Conservation (phyloP, 2,329 filamentous ascomycete species). For the Cladosporium oxysporum region DNA sequence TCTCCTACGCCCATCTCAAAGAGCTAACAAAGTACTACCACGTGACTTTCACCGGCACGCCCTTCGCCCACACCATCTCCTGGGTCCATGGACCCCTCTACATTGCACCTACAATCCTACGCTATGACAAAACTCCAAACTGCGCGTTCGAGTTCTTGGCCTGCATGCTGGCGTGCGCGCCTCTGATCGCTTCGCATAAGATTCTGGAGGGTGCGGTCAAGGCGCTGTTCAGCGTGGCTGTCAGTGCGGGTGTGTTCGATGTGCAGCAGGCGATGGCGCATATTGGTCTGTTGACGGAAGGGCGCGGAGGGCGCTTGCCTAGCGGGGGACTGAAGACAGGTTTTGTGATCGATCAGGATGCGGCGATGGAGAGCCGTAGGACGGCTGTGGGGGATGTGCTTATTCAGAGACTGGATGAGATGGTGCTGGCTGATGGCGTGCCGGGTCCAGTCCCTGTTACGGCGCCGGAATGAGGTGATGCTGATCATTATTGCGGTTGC, state of each 20-base stretch:
- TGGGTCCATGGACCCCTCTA: constrained; percentile 18
- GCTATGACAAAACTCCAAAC: neutral
- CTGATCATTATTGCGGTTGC: neutral
- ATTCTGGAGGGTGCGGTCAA: neutral
- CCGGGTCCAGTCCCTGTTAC: neutral
- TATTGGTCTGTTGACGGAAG: neutral
- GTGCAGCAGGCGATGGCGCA: neutral
- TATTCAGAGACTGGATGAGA: constrained; percentile 3
- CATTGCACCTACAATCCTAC: neutral
- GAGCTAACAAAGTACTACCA: constrained; percentile 4
- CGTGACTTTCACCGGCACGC: neutral
- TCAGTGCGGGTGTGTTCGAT: neutral
- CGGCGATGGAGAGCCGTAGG: neutral
- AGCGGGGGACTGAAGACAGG: neutral
- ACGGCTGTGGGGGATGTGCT: constrained; percentile 3
- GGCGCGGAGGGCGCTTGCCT: no score
- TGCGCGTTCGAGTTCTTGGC: neutral
- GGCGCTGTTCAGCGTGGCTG: constrained; percentile 11
- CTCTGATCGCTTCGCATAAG: neutral
- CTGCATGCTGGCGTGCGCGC: constrained; percentile 1
- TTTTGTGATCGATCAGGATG: constrained; percentile 13
- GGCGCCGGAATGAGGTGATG: neutral
- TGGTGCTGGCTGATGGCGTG: neutral
- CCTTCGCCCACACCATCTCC: constrained; percentile 1
- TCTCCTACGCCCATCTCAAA: constrained; percentile 6